Percentiles rank a stretch among this genome's conserved stretches.
phyloP scores from a whole-genome alignment of 805 yeast species.

The Metschnikowia proteae region DNA sequence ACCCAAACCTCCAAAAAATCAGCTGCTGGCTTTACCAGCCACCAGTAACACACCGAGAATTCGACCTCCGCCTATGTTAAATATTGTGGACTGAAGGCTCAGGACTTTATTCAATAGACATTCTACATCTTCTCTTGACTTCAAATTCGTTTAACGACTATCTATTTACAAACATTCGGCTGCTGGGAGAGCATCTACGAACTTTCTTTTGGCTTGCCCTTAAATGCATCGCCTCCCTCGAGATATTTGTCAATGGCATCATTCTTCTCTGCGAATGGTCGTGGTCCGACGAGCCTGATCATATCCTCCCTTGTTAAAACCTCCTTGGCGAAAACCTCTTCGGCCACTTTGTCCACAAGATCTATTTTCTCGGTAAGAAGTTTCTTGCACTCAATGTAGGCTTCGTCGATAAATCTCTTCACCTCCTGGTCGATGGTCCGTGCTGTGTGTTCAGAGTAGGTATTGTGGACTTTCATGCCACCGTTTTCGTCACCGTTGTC shows the following conservation, averaged over 20 bases:
- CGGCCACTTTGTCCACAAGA: slow-evolving; percentile 67
- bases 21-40: neutral
- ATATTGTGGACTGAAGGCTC: slow-evolving; percentile 1
- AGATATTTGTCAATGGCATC: slow-evolving; percentile 90
- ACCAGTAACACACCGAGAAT: neutral
- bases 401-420: slow-evolving; percentile 68
- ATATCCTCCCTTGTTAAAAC: slow-evolving; percentile 80
- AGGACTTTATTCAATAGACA: neutral
- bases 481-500: slow-evolving; percentile 60
- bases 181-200: neutral
- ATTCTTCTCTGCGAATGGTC: slow-evolving; percentile 75
- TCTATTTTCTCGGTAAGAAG: slow-evolving; percentile 57
- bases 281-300: slow-evolving; percentile 69
- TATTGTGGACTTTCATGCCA: slow-evolving; percentile 60
- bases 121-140: neutral
- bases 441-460: slow-evolving; percentile 86
- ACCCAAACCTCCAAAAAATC: neutral
- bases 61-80: neutral
- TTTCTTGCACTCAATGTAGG: slow-evolving; percentile 66
- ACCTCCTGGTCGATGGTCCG: slow-evolving; percentile 79
- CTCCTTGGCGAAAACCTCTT: slow-evolving; percentile 66
- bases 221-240: slow-evolving; percentile 45
- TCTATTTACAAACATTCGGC: neutral
- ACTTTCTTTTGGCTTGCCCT: slow-evolving; percentile 25
- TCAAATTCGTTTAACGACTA: neutral